These are phyloP conservation scores for Thamnidium elegans DNA, from an alignment of 192 early-diverging fungal genomes.

Conservation along the genomic window DNA sequence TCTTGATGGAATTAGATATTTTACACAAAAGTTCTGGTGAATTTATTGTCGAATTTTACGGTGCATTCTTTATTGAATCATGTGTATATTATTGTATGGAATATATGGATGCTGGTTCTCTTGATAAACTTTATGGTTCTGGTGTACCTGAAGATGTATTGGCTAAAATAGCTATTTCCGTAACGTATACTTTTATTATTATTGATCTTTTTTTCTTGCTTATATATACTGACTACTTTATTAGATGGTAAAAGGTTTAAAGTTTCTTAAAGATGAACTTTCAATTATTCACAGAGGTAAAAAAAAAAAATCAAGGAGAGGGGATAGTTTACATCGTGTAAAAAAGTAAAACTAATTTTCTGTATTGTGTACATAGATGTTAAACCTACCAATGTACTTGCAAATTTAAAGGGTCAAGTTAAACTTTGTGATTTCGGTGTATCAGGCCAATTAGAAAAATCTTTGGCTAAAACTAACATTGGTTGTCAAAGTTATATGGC, in stretches of 20 bases:
- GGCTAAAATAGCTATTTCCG: conserved; percentile 68
- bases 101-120: conserved; percentile 95
- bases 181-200: conserved; percentile 31
- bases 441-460: conserved; percentile 83
- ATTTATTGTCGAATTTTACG: conserved; percentile 98
- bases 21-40: conserved; percentile 83
- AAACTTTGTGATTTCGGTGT: conserved; percentile 98
- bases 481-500: conserved; percentile 97
- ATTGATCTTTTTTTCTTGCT: background rate
- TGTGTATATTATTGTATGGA: conserved; percentile 98
- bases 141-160: conserved; percentile 83
- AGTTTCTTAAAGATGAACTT: conserved; percentile 84
- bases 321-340: no score
- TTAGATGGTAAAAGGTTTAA: conserved; percentile 78
- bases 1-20: conserved; percentile 94
- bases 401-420: conserved; percentile 82
- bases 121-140: conserved; percentile 78
- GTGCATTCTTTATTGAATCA: conserved; percentile 94
- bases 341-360: background rate
- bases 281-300: conserved; percentile 85
- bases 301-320: background rate
- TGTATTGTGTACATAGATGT: conserved; percentile 60
- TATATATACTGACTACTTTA: background rate
- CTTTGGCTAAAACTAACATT: conserved; percentile 89
- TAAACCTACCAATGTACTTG: conserved; percentile 93